Conservation (phyloP, 108 stramenopile species). For the Pseudonitzschia delicatissima region DNA sequence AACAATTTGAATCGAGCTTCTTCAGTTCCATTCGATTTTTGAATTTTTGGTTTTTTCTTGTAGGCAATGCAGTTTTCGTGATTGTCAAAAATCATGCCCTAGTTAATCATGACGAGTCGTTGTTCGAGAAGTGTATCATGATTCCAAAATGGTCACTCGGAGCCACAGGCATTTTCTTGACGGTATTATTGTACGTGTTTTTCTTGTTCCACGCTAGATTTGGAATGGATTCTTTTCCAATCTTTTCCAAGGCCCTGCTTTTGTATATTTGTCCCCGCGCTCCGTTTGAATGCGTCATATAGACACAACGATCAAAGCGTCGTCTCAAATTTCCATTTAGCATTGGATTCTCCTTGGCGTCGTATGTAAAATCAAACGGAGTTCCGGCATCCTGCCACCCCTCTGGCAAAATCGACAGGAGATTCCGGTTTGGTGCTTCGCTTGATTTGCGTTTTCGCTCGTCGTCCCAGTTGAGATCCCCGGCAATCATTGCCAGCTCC, state of each 20-base stretch:
- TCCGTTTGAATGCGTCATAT: constrained; percentile 8
- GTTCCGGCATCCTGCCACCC: constrained; percentile 46
- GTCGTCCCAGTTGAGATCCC: constrained; percentile 77
- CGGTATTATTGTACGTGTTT: constrained; percentile 35
- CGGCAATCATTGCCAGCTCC: constrained; percentile 44
- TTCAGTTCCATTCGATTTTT: no score
- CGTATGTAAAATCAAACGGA: constrained; percentile 56
- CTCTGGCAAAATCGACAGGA: constrained; percentile 24
- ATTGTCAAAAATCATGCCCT: no score
- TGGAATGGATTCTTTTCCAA: constrained; percentile 46
- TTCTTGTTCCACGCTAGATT: constrained; percentile 41
- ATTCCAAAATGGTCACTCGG: constrained; percentile 74
- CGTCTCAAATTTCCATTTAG: constrained; percentile 49
- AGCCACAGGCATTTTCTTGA: constrained; percentile 28
- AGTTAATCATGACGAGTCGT: no score
- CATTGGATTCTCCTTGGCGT: constrained; percentile 57
- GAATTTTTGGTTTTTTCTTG: no score
- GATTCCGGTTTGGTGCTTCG: constrained; percentile 10
- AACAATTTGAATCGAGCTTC: no score
- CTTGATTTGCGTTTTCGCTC: constrained; percentile 37
- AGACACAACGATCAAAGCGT: constrained; percentile 57
- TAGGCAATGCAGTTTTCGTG: no score
- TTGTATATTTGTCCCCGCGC: background rate
- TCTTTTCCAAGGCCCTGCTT: constrained; percentile 8
- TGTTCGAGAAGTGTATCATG: constrained; percentile 18